Percentiles rank a stretch among this genome's conserved stretches.
phyloP scores from a whole-genome alignment of 306 rosid species.

The Cercis canadensis region DNA sequence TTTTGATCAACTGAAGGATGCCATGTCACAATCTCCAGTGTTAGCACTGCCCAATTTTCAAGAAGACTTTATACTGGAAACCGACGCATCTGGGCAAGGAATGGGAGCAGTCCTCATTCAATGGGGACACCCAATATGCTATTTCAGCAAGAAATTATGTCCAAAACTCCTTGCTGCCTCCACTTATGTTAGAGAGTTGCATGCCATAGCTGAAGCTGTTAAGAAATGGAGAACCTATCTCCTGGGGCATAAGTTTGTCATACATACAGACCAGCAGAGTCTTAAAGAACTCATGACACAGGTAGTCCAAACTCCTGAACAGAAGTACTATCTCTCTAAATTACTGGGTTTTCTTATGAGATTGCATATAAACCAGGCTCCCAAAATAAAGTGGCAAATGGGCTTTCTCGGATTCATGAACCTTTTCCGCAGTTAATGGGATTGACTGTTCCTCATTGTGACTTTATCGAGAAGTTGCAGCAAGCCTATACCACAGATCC shows the following conservation, averaged over 20 bases:
- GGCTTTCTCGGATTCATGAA: not conserved
- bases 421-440: not conserved
- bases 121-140: not conserved
- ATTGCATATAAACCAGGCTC: not conserved
- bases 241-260: not conserved
- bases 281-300: not conserved
- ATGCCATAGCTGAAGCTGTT: not conserved
- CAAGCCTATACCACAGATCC: not conserved
- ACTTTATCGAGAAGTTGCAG: not conserved
- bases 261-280: not conserved
- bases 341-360: not conserved
- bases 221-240: slow-evolving; percentile 5
- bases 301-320: not conserved
- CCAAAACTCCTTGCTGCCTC: not conserved
- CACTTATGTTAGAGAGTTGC: not conserved
- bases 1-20: not conserved
- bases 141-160: not conserved
- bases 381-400: not conserved
- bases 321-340: not conserved
- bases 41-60: not conserved
- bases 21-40: not conserved
- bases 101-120: not conserved
- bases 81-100: not conserved
- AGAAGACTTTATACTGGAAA: not conserved
- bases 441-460: not conserved